A percentile compares a stretch with the other conserved stretches of the same genome.
These are phyloP conservation scores for Pisolithus tinctorius DNA, from an alignment of 768 basidiomycete species.

Conservation along the genomic window DNA sequence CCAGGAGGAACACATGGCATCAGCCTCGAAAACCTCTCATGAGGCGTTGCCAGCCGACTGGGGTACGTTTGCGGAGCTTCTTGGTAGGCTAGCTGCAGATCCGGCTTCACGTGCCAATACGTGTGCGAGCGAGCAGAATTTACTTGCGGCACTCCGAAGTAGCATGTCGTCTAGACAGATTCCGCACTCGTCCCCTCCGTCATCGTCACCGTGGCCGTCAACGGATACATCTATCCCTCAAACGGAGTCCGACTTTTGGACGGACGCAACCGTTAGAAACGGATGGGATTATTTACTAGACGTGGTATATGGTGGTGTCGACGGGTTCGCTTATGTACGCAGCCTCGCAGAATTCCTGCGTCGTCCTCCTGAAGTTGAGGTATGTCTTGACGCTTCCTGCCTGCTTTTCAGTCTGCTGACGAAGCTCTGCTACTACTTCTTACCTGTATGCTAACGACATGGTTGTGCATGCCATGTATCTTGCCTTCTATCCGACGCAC, in stretches of 20 bases:
- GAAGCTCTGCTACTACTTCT: too few relatives aligned
- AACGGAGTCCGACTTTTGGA: constrained; percentile 39
- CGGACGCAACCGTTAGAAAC: constrained; percentile 37
- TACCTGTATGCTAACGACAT: too few relatives aligned
- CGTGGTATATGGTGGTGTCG: constrained; percentile 74
- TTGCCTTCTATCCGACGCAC: too few relatives aligned
- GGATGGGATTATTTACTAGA: constrained; percentile 65
- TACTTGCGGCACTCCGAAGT: constrained; percentile 11
- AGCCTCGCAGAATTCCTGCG: constrained; percentile 70
- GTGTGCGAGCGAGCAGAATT: constrained; percentile 10
- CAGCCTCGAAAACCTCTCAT: constrained; percentile 43
- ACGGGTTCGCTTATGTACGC: constrained; percentile 68
- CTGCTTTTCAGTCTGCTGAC: constrained; percentile 1
- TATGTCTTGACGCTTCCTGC: constrained; percentile 6
- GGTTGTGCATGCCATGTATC: background rate
- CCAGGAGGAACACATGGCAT: constrained; percentile 30
- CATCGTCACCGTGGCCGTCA: background rate
- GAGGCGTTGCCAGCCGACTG: constrained; percentile 53
- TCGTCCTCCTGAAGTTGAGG: constrained; percentile 12
- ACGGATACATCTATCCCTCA: background rate
- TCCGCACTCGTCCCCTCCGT: background rate
- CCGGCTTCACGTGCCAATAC: constrained; percentile 12
- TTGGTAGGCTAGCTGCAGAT: constrained; percentile 35
- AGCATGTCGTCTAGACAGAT: background rate
- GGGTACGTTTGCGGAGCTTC: constrained; percentile 52